A percentile compares a stretch with the other conserved stretches of the same genome.
phyloP scores from a whole-genome alignment of 768 basidiomycete species.

The Russula emetica region DNA sequence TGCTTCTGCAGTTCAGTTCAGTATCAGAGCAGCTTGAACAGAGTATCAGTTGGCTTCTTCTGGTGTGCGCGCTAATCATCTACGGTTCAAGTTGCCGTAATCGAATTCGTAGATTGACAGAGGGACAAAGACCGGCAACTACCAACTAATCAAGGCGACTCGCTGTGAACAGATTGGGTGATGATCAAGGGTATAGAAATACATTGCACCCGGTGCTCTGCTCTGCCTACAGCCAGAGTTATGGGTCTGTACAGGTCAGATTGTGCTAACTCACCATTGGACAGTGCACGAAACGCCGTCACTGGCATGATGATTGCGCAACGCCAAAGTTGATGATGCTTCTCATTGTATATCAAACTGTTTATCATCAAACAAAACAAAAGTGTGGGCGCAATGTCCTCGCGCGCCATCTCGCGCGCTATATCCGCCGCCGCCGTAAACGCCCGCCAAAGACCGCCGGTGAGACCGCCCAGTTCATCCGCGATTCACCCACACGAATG shows the following conservation, averaged over 20 bases:
- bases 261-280: not conserved
- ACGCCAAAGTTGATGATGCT: not conserved
- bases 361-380: not conserved
- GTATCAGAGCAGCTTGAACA: not conserved
- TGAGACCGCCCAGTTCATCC: constrained; percentile 73
- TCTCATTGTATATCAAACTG: not conserved
- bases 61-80: not conserved
- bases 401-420: constrained; percentile 54
- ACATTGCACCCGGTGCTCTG: too few relatives aligned
- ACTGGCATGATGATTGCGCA: not conserved
- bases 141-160: not conserved
- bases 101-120: not conserved
- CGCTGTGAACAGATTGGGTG: too few relatives aligned
- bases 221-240: not conserved
- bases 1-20: not conserved
- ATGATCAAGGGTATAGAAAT: too few relatives aligned
- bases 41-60: too few relatives aligned
- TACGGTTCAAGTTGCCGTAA: not conserved
- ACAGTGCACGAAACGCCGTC: not conserved
- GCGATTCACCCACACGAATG: constrained; percentile 83
- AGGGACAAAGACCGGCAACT: not conserved
- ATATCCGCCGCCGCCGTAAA: constrained; percentile 65
- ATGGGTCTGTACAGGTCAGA: not conserved
- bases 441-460: constrained; percentile 81
- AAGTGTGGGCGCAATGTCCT: constrained; percentile 50